Percentiles rank a stretch among this genome's conserved stretches.
Conservation (phyloP, 2,329 filamentous ascomycete species). For the Penicillium occitanis region DNA sequence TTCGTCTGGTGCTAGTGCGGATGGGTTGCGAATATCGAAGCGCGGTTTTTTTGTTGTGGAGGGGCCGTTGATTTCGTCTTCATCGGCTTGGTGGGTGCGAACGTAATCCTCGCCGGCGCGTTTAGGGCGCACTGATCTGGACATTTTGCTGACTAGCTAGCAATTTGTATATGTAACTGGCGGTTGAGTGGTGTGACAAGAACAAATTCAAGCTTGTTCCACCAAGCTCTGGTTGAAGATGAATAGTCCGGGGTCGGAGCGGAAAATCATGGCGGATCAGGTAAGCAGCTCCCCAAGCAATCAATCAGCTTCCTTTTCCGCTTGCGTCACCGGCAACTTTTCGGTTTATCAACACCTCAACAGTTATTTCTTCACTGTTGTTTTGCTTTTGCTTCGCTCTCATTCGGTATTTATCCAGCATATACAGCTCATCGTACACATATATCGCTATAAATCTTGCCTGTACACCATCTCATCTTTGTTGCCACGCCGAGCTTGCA, state of each 20-base stretch:
- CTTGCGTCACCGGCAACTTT: constrained; percentile 10
- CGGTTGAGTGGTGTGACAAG: background rate
- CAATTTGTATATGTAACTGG: background rate
- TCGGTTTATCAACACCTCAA: background rate
- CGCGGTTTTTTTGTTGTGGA: constrained; percentile 71
- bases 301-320: background rate
- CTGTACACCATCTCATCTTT: background rate
- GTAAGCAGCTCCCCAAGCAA: constrained; percentile 15
- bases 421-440: background rate
- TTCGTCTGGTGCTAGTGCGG: constrained; percentile 80
- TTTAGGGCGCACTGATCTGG: constrained; percentile 73
- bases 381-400: background rate
- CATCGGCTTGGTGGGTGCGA: constrained; percentile 66
- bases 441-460: background rate
- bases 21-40: constrained; percentile 94
- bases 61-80: constrained; percentile 44
- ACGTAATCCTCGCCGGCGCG: constrained; percentile 79
- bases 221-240: constrained; percentile 6
- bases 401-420: background rate
- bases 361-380: background rate
- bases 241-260: constrained; percentile 37
- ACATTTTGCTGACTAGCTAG: constrained; percentile 43
- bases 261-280: constrained; percentile 40
- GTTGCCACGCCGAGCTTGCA: background rate
- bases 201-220: background rate